Evolutionary conservation across 768 basidiomycete species (phyloP).

Genomic region (Naematelia aurantialba): DNA sequence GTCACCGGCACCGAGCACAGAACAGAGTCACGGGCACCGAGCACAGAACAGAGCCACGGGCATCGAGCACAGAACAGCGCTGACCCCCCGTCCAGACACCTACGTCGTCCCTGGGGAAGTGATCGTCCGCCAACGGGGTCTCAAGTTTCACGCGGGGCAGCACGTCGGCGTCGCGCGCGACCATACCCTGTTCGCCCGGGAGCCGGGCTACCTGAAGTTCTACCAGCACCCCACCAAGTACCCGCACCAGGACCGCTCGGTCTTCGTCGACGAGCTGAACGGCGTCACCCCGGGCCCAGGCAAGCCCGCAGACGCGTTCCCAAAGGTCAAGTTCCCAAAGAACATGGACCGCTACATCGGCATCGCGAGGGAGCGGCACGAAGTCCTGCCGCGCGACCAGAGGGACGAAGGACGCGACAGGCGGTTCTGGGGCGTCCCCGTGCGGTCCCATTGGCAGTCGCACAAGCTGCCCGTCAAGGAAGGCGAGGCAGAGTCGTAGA

Average conservation of each 20-base stretch:
- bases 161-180: slow-evolving; percentile 89
- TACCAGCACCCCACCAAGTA: slow-evolving; percentile 55
- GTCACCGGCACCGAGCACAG: neutral
- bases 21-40: neutral
- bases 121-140: slow-evolving; percentile 89
- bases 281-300: slow-evolving; percentile 26
- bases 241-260: slow-evolving; percentile 6
- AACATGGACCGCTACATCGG: slow-evolving; percentile 57
- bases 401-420: slow-evolving; percentile 71
- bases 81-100: too few relatives aligned
- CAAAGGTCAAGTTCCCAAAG: slow-evolving; percentile 52
- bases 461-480: too few relatives aligned
- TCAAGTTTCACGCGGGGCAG: slow-evolving; percentile 87
- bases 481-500: too few relatives aligned
- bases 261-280: neutral
- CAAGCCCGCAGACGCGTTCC: neutral
- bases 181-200: slow-evolving; percentile 86
- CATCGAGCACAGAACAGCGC: neutral
- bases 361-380: slow-evolving; percentile 73
- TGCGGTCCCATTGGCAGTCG: neutral
- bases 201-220: slow-evolving; percentile 89
- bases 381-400: slow-evolving; percentile 82
- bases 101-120: slow-evolving; percentile 92
- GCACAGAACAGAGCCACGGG: neutral
- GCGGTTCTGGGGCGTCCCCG: slow-evolving; percentile 57